phyloP scores from a whole-genome alignment of 371 early-diverging fungal genomes.

The Syncephalastrum racemosum region DNA sequence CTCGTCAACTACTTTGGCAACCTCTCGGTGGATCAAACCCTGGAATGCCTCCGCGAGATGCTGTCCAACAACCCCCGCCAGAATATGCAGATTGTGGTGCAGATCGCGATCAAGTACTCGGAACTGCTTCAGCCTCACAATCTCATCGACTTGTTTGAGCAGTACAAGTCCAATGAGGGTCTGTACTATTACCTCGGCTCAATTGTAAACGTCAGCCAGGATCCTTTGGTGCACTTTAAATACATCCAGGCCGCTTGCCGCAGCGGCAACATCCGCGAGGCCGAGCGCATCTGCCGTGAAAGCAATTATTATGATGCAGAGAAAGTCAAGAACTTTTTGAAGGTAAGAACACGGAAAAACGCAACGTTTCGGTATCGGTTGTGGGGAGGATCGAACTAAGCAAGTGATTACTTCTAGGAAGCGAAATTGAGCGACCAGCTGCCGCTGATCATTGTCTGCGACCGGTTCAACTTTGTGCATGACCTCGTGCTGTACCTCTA shows the following conservation, averaged over 20 bases:
- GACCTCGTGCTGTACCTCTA: conserved; percentile 95
- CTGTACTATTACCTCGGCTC: conserved; percentile 93
- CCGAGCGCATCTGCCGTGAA: conserved; percentile 96
- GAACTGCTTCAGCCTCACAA: conserved; percentile 89
- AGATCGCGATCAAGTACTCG: conserved; percentile 94
- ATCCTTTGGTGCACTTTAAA: conserved; percentile 94
- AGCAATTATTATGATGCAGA: conserved; percentile 95
- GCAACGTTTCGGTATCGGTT: neutral
- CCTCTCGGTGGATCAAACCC: conserved; percentile 90
- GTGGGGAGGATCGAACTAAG: neutral
- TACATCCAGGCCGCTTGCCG: conserved; percentile 97
- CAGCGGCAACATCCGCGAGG: conserved; percentile 95
- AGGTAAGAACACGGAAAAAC: conserved; percentile 32
- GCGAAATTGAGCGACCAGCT: conserved; percentile 93
- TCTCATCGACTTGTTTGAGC: conserved; percentile 90
- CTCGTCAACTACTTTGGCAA: conserved; percentile 89
- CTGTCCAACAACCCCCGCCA: conserved; percentile 84
- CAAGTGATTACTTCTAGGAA: conserved; percentile 53
- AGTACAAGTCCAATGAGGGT: conserved; percentile 90
- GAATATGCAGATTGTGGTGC: conserved; percentile 93
- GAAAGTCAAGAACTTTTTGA: conserved; percentile 96
- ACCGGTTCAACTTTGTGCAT: conserved; percentile 94
- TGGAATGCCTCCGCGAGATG: conserved; percentile 93
- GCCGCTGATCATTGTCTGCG: conserved; percentile 97
- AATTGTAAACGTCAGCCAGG: conserved; percentile 92